phyloP scores from a whole-genome alignment of 2,329 filamentous ascomycete genomes.

The Ophiostoma triangulosporum region DNA sequence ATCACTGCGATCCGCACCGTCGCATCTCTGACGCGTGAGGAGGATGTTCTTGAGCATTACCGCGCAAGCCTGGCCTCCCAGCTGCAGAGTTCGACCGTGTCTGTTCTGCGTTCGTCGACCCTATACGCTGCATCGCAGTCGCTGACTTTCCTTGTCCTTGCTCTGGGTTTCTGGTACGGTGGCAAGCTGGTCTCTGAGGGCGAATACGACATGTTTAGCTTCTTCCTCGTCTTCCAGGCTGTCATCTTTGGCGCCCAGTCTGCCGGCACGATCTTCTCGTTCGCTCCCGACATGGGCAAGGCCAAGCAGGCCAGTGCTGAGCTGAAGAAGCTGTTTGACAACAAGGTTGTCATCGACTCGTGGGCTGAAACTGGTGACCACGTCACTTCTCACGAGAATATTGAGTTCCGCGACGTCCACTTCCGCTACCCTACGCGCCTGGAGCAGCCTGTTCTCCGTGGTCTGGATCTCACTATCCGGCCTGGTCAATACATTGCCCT shows the following conservation, averaged over 20 bases:
- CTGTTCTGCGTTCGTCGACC: constrained; percentile 60
- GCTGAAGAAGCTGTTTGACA: constrained; percentile 73
- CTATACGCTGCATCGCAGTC: constrained; percentile 81
- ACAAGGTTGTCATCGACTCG: constrained; percentile 66
- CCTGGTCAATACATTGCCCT: constrained; percentile 78
- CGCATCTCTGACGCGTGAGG: constrained; percentile 75
- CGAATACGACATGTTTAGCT: constrained; percentile 70
- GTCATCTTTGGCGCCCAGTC: constrained; percentile 89
- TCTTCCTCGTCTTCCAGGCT: constrained; percentile 81
- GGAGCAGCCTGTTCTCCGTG: constrained; percentile 82
- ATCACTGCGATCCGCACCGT: constrained; percentile 91
- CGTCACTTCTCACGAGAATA: constrained; percentile 49
- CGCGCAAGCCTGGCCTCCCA: constrained; percentile 52
- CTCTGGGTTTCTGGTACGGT: constrained; percentile 88
- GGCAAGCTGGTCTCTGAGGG: constrained; percentile 56
- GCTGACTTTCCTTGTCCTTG: constrained; percentile 68
- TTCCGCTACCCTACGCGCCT: constrained; percentile 88
- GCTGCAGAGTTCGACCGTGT: constrained; percentile 53
- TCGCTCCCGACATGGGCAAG: constrained; percentile 86
- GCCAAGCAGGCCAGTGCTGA: constrained; percentile 71
- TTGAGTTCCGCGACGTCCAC: constrained; percentile 87
- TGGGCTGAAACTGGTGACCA: constrained; percentile 59
- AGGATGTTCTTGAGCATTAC: constrained; percentile 65
- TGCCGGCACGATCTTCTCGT: constrained; percentile 78
- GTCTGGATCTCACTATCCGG: constrained; percentile 59